Evolutionary conservation across 495 filamentous ascomycete species (phyloP).

Genomic region (Talaromyces stipitatus): DNA sequence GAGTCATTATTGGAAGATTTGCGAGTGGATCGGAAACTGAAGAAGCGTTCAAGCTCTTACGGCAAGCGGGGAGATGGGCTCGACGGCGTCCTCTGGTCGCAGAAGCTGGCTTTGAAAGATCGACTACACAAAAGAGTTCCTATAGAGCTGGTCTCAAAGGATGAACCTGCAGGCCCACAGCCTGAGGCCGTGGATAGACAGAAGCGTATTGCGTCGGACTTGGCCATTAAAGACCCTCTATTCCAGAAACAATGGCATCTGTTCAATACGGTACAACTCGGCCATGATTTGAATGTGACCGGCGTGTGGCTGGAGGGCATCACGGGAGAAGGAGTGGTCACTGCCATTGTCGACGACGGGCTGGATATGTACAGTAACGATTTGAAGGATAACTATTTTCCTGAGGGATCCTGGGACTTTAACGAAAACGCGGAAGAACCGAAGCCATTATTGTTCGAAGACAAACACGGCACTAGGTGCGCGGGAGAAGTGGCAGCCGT

Average conservation of each 20-base stretch:
- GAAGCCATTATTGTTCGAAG: conserved; percentile 68
- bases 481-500: conserved; percentile 90
- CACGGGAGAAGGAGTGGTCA: conserved; percentile 80
- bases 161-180: conserved; percentile 21
- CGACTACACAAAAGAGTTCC: conserved; percentile 69
- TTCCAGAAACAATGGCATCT: conserved; percentile 96
- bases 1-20: conserved; percentile 56
- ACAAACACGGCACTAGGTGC: conserved; percentile 87
- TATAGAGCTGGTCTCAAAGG: background rate
- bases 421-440: conserved; percentile 78
- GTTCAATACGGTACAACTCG: conserved; percentile 69
- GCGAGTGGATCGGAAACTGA: conserved; percentile 40
- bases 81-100: conserved; percentile 67
- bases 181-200: conserved; percentile 47
- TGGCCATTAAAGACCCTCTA: conserved; percentile 81
- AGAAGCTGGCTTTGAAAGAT: conserved; percentile 71
- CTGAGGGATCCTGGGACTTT: conserved; percentile 88
- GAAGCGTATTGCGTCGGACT: conserved; percentile 48
- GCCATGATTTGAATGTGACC: conserved; percentile 92
- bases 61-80: conserved; percentile 48
- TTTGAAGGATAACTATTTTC: conserved; percentile 84
- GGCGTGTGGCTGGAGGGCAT: conserved; percentile 87
- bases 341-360: conserved; percentile 93
- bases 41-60: conserved; percentile 47
- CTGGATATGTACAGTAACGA: conserved; percentile 97